A percentile compares a stretch with the other conserved stretches of the same genome.
These are phyloP conservation scores for Nakazawaea wickerhamii DNA, from an alignment of 805 yeast species.

Conservation along the genomic window DNA sequence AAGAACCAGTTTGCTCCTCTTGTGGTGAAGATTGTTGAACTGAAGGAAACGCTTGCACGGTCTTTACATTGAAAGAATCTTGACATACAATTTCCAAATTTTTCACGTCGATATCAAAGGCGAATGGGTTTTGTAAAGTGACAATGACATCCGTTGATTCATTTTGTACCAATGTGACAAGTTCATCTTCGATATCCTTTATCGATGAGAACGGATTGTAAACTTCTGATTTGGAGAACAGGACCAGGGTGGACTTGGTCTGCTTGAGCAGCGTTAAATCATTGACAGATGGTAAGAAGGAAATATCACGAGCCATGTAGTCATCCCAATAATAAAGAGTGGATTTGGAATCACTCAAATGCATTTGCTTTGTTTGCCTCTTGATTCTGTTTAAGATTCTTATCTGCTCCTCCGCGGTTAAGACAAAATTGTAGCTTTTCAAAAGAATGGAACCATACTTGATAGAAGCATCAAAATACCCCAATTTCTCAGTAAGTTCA, in stretches of 20 bases:
- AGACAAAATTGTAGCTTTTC: constrained; percentile 47
- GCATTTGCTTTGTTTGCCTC: constrained; percentile 21
- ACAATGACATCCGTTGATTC: constrained; percentile 57
- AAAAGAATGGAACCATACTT: constrained; percentile 50
- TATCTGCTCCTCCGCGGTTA: constrained; percentile 55
- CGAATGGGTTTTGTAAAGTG: constrained; percentile 72
- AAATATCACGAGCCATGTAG: constrained; percentile 48
- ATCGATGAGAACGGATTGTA: constrained; percentile 45
- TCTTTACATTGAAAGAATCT: constrained; percentile 23
- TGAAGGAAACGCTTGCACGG: constrained; percentile 11
- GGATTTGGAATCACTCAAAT: constrained; percentile 21
- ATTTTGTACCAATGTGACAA: constrained; percentile 44
- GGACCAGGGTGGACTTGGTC: neutral
- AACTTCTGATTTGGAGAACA: constrained; percentile 13
- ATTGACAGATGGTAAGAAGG: constrained; percentile 27
- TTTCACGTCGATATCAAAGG: constrained; percentile 60
- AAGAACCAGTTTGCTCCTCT: constrained; percentile 17
- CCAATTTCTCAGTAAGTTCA: constrained; percentile 31
- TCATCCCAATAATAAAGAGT: constrained; percentile 67
- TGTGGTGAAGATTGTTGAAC: constrained; percentile 14
- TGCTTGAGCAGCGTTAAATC: constrained; percentile 18
- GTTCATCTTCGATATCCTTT: constrained; percentile 16
- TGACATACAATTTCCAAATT: constrained; percentile 32
- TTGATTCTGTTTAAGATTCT: constrained; percentile 31
- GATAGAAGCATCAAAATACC: constrained; percentile 38